phyloP scores from a whole-genome alignment of 1,284 basidiomycete genomes.

The Macrocystidia cucumis region DNA sequence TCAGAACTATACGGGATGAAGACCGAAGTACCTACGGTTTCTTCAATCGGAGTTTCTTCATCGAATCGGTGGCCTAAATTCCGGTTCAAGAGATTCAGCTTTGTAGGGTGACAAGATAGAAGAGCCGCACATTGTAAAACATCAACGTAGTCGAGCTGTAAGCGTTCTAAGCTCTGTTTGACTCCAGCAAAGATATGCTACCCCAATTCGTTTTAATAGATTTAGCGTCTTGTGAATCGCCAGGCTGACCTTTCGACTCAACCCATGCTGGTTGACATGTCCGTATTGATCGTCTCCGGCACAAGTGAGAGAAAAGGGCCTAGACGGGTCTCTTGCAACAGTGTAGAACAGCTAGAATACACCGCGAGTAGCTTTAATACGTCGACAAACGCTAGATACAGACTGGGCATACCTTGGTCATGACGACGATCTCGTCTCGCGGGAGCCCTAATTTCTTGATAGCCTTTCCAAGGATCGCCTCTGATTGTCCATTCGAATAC shows the following conservation, averaged over 20 bases:
- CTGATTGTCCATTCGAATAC: conserved; percentile 69
- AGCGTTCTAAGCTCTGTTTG: conserved; percentile 53
- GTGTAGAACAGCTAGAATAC: conserved; percentile 26
- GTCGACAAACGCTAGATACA: conserved; percentile 1
- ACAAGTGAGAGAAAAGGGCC: conserved; percentile 9
- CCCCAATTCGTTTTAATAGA: neutral
- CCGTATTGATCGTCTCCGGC: conserved; percentile 29
- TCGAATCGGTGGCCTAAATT: conserved; percentile 50
- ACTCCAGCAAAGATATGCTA: conserved; percentile 69
- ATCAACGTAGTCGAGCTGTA: conserved; percentile 68
- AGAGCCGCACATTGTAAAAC: conserved; percentile 44
- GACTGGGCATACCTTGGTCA: conserved; percentile 46
- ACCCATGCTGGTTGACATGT: conserved; percentile 50
- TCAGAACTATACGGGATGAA: neutral
- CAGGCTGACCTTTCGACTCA: conserved; percentile 37
- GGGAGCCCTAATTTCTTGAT: conserved; percentile 68
- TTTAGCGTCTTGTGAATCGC: conserved; percentile 5
- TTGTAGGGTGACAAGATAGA: neutral
- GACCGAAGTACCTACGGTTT: conserved; percentile 28
- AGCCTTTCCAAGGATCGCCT: conserved; percentile 71
- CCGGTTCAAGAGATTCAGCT: neutral
- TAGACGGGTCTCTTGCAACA: conserved; percentile 22
- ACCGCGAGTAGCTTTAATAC: neutral
- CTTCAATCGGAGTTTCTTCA: conserved; percentile 47
- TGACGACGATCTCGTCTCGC: conserved; percentile 68